A percentile compares a stretch with the other conserved stretches of the same genome.
Evolutionary conservation across 192 early-diverging fungal genomes (phyloP).

Genomic region (Coemansia aciculifera): DNA sequence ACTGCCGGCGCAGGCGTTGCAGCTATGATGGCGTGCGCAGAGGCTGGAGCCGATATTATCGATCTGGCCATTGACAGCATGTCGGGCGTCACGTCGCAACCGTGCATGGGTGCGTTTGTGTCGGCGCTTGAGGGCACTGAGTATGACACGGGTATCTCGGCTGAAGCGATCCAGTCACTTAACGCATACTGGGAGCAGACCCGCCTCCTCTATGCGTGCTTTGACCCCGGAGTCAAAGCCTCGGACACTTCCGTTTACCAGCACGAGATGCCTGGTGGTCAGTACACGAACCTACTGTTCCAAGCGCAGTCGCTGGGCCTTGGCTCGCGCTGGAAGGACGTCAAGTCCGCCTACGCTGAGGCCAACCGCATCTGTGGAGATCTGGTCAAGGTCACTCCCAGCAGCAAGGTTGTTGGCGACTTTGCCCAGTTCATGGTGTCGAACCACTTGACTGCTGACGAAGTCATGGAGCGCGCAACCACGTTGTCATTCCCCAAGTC

Average conservation of each 20-base stretch:
- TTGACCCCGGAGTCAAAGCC: conserved; percentile 85
- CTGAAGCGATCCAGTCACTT: conserved; percentile 77
- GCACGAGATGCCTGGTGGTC: conserved; percentile 97
- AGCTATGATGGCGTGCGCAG: conserved; percentile 87
- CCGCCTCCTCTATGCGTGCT: conserved; percentile 93
- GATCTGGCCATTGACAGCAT: conserved; percentile 92
- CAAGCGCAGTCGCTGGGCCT: conserved; percentile 93
- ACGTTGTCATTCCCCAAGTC: conserved; percentile 91
- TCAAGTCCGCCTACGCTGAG: conserved; percentile 87
- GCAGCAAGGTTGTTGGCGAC: conserved; percentile 97
- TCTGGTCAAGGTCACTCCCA: conserved; percentile 97
- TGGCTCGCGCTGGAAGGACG: conserved; percentile 90
- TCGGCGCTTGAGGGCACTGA: conserved; percentile 77
- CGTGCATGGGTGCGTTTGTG: conserved; percentile 94
- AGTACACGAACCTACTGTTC: conserved; percentile 99
- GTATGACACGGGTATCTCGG: conserved; percentile 80
- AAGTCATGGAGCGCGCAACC: conserved; percentile 73
- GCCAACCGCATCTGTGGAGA: conserved; percentile 93
- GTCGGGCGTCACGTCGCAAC: conserved; percentile 96
- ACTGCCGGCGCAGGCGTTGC: conserved; percentile 97
- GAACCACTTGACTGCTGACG: conserved; percentile 72
- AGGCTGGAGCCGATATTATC: conserved; percentile 91
- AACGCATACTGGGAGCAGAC: conserved; percentile 98
- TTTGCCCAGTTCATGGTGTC: conserved; percentile 98
- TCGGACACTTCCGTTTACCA: conserved; percentile 90